phyloP scores from a whole-genome alignment of 139 green algal genomes.

The Chloropicon primus region DNA sequence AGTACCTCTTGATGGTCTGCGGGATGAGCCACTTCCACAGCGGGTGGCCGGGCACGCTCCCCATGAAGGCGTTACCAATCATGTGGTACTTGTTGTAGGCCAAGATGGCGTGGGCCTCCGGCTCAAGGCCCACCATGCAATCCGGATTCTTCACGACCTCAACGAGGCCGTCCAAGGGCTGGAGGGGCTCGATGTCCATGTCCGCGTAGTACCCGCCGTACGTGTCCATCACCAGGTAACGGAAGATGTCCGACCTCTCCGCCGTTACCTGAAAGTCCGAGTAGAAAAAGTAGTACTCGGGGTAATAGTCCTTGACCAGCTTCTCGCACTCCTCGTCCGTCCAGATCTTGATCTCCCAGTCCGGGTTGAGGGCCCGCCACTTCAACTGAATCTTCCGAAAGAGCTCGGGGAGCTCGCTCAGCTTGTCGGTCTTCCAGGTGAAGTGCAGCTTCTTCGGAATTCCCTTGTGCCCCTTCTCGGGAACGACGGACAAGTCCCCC shows the following conservation, averaged over 20 bases:
- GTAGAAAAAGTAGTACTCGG: background rate
- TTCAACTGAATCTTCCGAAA: background rate
- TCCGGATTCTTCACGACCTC: background rate
- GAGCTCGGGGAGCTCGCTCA: background rate
- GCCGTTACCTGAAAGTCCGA: background rate
- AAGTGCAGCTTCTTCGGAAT: background rate
- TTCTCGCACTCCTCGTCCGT: background rate
- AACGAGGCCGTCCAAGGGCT: background rate
- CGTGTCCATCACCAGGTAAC: background rate
- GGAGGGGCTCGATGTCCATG: background rate
- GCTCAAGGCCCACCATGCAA: background rate
- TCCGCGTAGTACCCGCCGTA: background rate
- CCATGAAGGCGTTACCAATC: background rate
- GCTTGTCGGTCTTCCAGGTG: background rate
- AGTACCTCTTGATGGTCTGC: background rate
- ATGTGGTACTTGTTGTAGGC: background rate
- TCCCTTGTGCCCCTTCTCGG: background rate
- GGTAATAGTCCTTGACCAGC: background rate
- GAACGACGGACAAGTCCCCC: background rate
- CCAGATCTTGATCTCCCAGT: background rate
- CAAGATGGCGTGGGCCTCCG: background rate
- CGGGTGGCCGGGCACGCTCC: background rate
- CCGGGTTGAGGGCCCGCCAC: background rate
- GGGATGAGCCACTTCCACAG: background rate
- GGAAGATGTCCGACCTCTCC: background rate